Conservation (phyloP, 208 protist species). For the Acanthamoeba triangularis region DNA sequence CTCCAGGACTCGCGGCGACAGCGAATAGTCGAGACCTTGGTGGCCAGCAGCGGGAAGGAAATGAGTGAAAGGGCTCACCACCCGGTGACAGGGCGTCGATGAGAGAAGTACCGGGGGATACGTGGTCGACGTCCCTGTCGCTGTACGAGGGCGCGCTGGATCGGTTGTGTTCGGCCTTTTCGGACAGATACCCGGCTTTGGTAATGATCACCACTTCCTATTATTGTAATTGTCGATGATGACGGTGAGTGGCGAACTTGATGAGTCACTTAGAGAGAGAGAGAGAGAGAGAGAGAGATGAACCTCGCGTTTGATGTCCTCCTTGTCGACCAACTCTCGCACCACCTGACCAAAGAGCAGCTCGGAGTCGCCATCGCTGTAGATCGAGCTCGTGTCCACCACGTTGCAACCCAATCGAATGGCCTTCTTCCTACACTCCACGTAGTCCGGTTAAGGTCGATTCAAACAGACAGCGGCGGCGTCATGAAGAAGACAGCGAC, state of each 20-base stretch:
- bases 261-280: neutral
- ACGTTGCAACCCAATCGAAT: conserved; percentile 46
- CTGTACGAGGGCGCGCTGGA: neutral
- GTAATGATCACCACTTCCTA: conserved; percentile 43
- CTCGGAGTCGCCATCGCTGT: conserved; percentile 55
- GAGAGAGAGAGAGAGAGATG: neutral
- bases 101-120: neutral
- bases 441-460: no score
- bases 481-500: neutral
- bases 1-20: neutral
- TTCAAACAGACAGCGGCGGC: neutral
- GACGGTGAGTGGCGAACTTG: neutral
- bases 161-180: conserved; percentile 7
- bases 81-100: neutral
- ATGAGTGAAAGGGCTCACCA: neutral
- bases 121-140: neutral
- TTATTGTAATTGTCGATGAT: neutral
- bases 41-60: neutral
- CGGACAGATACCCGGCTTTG: conserved; percentile 27
- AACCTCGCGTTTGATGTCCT: conserved; percentile 23
- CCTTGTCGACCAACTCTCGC: conserved; percentile 7
- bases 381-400: conserved; percentile 18
- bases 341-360: conserved; percentile 39
- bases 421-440: neutral
- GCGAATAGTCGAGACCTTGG: neutral